Evolutionary conservation across 2,329 filamentous ascomycete genomes (phyloP).

Genomic region (Penicillium verrucosum): DNA sequence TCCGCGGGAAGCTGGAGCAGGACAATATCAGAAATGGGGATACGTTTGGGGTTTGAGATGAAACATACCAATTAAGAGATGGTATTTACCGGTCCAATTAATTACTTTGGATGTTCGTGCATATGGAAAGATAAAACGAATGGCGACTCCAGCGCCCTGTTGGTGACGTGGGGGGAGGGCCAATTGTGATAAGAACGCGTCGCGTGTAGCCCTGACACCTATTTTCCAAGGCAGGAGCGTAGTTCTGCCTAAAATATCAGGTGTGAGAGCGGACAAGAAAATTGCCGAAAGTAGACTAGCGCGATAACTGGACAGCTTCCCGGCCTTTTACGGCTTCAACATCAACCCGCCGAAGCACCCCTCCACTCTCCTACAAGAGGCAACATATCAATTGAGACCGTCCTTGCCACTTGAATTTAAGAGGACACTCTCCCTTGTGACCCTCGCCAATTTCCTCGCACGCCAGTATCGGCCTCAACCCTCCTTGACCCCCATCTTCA

Average conservation of each 20-base stretch:
- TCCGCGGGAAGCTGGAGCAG: conserved; percentile 15
- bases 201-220: conserved; percentile 27
- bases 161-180: conserved; percentile 5
- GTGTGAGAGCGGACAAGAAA: conserved; percentile 27
- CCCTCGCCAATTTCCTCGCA: neutral
- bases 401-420: conserved; percentile 8
- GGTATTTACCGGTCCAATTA: neutral
- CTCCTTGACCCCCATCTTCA: conserved; percentile 24
- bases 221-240: conserved; percentile 15
- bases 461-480: conserved; percentile 9
- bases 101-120: neutral
- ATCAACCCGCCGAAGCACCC: conserved; percentile 34
- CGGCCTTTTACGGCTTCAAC: conserved; percentile 42
- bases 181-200: conserved; percentile 29
- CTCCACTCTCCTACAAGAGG: conserved; percentile 26
- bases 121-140: conserved; percentile 10
- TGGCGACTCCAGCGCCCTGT: conserved; percentile 15
- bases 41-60: neutral
- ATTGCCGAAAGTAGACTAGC: conserved; percentile 30
- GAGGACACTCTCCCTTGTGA: conserved; percentile 15
- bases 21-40: conserved; percentile 16
- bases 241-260: conserved; percentile 19
- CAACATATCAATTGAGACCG: conserved; percentile 28
- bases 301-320: conserved; percentile 27
- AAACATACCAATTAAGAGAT: neutral